Evolutionary conservation across 345 rosid species (phyloP).

Genomic region (Pistacia atlantica): DNA sequence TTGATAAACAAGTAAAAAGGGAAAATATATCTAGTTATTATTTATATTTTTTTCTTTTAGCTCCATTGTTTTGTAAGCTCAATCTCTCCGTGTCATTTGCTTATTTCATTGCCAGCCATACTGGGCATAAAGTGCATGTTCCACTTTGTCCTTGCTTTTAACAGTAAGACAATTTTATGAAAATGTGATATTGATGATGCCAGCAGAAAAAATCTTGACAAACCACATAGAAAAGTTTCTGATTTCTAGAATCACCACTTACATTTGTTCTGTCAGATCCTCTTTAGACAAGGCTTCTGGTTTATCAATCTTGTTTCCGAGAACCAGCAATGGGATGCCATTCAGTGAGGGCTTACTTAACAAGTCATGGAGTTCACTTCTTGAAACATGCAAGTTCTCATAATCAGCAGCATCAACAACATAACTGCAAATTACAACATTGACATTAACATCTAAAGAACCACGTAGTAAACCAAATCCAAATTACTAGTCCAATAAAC

Average conservation of each 20-base stretch:
- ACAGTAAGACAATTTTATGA: background rate
- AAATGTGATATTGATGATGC: background rate
- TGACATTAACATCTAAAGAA: background rate
- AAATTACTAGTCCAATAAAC: background rate
- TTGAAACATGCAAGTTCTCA: conserved; percentile 63
- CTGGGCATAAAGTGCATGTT: background rate
- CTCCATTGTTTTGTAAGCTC: background rate
- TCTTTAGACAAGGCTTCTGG: conserved; percentile 63
- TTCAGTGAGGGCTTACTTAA: conserved; percentile 62
- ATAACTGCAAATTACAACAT: conserved; percentile 40
- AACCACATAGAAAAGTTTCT: background rate
- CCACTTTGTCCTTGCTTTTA: background rate
- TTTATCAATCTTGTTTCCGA: conserved; percentile 78
- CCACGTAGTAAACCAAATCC: conserved; percentile 1
- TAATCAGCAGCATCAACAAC: conserved; percentile 76
- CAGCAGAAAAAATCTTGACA: background rate
- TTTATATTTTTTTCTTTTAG: background rate
- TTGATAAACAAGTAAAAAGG: background rate
- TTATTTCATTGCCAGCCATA: background rate
- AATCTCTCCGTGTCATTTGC: background rate
- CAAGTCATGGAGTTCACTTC: conserved; percentile 72
- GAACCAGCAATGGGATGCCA: conserved; percentile 69
- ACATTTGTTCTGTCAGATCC: conserved; percentile 57
- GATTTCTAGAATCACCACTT: conserved; percentile 20
- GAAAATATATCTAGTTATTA: background rate